Evolutionary conservation across 2,329 filamentous ascomycete genomes (phyloP).

Genomic region (Penicillium sp.): DNA sequence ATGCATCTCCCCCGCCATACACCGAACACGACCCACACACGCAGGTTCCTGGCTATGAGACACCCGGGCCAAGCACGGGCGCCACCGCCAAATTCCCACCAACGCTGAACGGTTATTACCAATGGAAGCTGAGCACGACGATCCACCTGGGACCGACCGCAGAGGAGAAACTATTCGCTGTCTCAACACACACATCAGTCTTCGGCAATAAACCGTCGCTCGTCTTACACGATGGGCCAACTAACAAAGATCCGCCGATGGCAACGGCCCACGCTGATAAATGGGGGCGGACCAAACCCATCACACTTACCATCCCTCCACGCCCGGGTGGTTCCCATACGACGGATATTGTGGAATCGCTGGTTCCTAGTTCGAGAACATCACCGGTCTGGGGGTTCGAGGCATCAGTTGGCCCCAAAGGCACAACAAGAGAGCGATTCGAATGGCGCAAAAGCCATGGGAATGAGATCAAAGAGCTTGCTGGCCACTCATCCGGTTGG

Average conservation of each 20-base stretch:
- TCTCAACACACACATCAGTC: constrained; percentile 4
- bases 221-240: constrained; percentile 13
- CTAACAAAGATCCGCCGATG: constrained; percentile 7
- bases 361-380: neutral
- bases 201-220: constrained; percentile 12
- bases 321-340: neutral
- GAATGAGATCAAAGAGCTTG: constrained; percentile 16
- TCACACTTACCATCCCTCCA: constrained; percentile 1
- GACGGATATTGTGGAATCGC: neutral
- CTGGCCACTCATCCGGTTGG: constrained; percentile 10
- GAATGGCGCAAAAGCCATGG: constrained; percentile 15
- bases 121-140: constrained; percentile 13
- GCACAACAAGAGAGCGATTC: constrained; percentile 2
- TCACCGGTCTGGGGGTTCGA: constrained; percentile 6
- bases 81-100: constrained; percentile 13
- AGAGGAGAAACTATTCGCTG: constrained; percentile 12
- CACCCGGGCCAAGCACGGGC: neutral
- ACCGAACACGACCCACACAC: neutral
- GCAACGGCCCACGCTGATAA: constrained; percentile 10
- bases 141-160: constrained; percentile 16
- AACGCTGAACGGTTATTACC: constrained; percentile 15
- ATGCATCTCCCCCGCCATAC: neutral
- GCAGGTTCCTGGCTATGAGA: neutral
- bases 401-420: neutral
- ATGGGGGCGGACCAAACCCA: constrained; percentile 13